These are phyloP conservation scores for Erysimum cheiri DNA, from an alignment of 441 rosid genomes.

Conservation along the genomic window DNA sequence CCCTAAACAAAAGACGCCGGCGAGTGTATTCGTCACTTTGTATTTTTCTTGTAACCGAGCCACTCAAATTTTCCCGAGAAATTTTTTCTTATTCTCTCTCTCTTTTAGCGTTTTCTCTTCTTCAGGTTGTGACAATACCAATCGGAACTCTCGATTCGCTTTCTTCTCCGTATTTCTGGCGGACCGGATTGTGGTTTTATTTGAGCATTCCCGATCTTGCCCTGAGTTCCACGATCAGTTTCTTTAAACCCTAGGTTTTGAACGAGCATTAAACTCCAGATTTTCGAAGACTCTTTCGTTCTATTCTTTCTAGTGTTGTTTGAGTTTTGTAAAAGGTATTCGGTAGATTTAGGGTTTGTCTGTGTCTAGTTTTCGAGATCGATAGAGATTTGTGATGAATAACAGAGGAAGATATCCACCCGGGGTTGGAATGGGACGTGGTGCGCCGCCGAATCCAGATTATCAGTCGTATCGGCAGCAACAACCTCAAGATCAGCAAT, in stretches of 20 bases:
- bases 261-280: conserved; percentile 21
- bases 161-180: conserved; percentile 17
- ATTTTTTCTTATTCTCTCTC: neutral
- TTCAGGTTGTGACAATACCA: conserved; percentile 1
- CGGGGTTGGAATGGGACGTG: conserved; percentile 82
- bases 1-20: conserved; percentile 44
- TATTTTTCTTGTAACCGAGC: conserved; percentile 20
- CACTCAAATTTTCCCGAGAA: conserved; percentile 24
- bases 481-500: conserved; percentile 78
- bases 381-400: conserved; percentile 55
- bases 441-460: conserved; percentile 65
- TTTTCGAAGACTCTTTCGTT: conserved; percentile 23
- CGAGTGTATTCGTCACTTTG: conserved; percentile 36
- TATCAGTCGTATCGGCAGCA: conserved; percentile 60
- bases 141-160: conserved; percentile 28
- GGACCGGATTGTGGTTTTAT: conserved; percentile 49
- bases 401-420: conserved; percentile 95
- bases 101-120: conserved; percentile 17
- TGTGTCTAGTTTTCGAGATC: conserved; percentile 29
- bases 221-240: conserved; percentile 34
- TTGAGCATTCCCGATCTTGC: conserved; percentile 38
- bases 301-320: conserved; percentile 16
- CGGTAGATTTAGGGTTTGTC: conserved; percentile 46
- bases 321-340: conserved; percentile 14
- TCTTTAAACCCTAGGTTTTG: conserved; percentile 34